Conservation (phyloP, 2,329 filamentous ascomycete species). For the Colletotrichum siamense region DNA sequence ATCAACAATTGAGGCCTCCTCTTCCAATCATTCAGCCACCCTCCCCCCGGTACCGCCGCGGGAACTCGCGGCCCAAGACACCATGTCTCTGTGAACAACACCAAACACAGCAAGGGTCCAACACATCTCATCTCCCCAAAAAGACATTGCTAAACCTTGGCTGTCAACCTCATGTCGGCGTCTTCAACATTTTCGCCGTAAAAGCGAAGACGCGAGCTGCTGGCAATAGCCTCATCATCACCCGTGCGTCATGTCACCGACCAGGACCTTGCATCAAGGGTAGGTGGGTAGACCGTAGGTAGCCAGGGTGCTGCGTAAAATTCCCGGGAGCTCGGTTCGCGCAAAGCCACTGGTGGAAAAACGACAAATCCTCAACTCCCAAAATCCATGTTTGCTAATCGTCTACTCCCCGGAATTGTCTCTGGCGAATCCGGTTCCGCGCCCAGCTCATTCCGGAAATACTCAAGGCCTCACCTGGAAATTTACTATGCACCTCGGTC, state of each 20-base stretch:
- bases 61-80: slow-evolving; percentile 12
- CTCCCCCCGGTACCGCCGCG: neutral
- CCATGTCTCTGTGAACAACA: neutral
- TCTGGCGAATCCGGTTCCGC: neutral
- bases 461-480: neutral
- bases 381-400: neutral
- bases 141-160: neutral
- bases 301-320: neutral
- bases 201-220: slow-evolving; percentile 6
- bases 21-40: neutral
- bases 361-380: neutral
- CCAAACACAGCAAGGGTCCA: neutral
- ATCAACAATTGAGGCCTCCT: neutral
- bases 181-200: neutral
- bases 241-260: neutral
- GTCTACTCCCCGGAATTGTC: neutral
- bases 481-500: slow-evolving; percentile 11
- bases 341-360: slow-evolving; percentile 7
- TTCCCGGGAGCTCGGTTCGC: slow-evolving; percentile 6
- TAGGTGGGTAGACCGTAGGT: neutral
- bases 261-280: neutral
- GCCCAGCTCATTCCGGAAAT: neutral
- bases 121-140: neutral
- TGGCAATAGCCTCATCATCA: neutral
- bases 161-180: neutral